phyloP scores from a whole-genome alignment of 1,284 basidiomycete species.

The Ustilago loliicola region DNA sequence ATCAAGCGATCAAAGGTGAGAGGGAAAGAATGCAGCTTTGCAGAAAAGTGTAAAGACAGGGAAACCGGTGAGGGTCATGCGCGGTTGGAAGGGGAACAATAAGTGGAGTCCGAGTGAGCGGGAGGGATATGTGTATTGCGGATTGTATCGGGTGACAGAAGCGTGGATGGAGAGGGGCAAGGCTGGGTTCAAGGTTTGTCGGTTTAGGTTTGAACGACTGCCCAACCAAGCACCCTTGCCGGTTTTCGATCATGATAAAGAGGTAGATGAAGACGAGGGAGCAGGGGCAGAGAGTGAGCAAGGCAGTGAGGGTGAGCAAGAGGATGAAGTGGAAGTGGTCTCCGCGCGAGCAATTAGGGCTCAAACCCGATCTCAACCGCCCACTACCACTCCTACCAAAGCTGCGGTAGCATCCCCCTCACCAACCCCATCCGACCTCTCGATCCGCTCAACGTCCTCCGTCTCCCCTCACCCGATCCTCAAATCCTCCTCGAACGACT shows the following conservation, averaged over 20 bases:
- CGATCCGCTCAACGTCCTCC: slow-evolving; percentile 10
- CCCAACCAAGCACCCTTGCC: slow-evolving; percentile 36
- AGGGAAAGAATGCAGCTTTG: slow-evolving; percentile 80
- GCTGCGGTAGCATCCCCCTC: not conserved
- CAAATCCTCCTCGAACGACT: not conserved
- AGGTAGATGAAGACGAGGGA: slow-evolving; percentile 3
- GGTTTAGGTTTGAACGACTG: slow-evolving; percentile 34
- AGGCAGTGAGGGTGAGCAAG: not conserved
- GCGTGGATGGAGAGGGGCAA: slow-evolving; percentile 42
- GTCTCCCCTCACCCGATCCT: slow-evolving; percentile 19
- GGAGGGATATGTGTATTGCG: slow-evolving; percentile 82
- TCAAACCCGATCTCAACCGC: not conserved
- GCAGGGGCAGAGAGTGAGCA: not conserved
- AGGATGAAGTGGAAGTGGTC: not conserved
- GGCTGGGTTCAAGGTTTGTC: slow-evolving; percentile 47
- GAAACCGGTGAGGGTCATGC: slow-evolving; percentile 83
- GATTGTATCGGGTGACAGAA: slow-evolving; percentile 79
- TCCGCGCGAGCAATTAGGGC: not conserved
- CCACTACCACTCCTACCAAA: not conserved
- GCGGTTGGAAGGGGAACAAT: slow-evolving; percentile 82
- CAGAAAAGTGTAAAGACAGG: slow-evolving; percentile 78
- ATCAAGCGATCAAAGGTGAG: slow-evolving; percentile 82
- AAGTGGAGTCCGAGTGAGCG: slow-evolving; percentile 67
- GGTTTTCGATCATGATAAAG: slow-evolving; percentile 25
- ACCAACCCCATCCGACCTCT: slow-evolving; percentile 7